Evolutionary conservation across 83 land plant species (phyloP).

Genomic region (Thuja plicata): DNA sequence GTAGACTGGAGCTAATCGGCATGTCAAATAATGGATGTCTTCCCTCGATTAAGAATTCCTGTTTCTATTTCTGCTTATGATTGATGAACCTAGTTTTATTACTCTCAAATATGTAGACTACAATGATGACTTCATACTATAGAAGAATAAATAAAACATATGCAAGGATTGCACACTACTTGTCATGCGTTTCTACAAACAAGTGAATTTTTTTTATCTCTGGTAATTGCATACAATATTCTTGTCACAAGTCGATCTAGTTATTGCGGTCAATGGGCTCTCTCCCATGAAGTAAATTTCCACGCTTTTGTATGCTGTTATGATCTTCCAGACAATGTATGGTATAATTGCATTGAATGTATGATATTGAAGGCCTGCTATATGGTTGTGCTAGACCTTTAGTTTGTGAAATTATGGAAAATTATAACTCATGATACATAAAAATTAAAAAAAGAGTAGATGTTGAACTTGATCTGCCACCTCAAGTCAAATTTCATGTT

Average conservation of each 20-base stretch:
- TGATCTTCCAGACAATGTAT: background rate
- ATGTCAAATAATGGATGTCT: background rate
- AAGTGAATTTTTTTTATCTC: too few species aligned
- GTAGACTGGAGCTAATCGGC: background rate
- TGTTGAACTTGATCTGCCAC: background rate
- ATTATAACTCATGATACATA: background rate
- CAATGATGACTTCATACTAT: background rate
- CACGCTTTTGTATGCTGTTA: background rate
- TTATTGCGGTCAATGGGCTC: too few species aligned
- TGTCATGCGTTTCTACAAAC: background rate
- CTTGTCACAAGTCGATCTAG: too few species aligned
- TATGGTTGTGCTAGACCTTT: background rate
- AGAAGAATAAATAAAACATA: too few species aligned
- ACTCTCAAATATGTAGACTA: background rate
- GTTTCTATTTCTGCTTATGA: too few species aligned
- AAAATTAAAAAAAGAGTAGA: too few species aligned
- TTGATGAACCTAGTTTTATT: background rate
- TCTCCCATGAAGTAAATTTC: background rate
- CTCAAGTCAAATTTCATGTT: background rate
- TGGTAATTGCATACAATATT: too few species aligned
- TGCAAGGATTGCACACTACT: background rate
- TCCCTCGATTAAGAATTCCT: background rate
- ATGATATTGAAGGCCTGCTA: background rate
- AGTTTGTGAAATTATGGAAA: background rate
- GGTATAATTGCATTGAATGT: background rate